phyloP scores from a whole-genome alignment of 2,329 filamentous ascomycete genomes.

The Penicillium sp. region DNA sequence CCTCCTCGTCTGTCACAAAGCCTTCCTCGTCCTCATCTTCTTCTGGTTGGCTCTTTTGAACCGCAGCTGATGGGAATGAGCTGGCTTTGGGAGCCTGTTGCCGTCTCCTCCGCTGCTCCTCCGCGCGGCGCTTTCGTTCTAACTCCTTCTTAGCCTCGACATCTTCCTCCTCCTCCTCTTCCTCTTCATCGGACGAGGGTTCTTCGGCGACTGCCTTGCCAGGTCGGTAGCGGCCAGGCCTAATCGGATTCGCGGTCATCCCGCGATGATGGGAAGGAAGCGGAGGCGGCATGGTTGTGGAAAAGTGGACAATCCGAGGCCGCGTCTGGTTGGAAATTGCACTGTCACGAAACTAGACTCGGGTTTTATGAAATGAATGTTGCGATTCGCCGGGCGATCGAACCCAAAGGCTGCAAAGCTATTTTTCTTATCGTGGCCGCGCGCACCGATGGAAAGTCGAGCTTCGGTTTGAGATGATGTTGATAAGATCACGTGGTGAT shows the following conservation, averaged over 20 bases:
- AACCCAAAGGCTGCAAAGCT: not conserved
- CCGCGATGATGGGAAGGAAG: constrained; percentile 46
- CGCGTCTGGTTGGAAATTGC: not conserved
- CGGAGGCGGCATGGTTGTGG: constrained; percentile 38
- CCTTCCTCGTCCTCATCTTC: constrained; percentile 49
- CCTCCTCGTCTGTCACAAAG: constrained; percentile 54
- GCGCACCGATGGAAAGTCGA: constrained; percentile 4
- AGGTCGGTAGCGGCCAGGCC: constrained; percentile 74
- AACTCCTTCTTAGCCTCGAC: constrained; percentile 55
- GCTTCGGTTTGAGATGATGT: constrained; percentile 38
- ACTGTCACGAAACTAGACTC: too few species aligned
- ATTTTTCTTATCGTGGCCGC: not conserved
- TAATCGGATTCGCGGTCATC: constrained; percentile 87
- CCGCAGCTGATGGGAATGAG: constrained; percentile 31
- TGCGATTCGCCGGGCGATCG: not conserved
- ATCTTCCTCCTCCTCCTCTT: constrained; percentile 51
- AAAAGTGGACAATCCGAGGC: not conserved
- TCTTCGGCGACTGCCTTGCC: constrained; percentile 62
- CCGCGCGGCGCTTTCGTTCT: constrained; percentile 32
- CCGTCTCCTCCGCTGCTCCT: constrained; percentile 34
- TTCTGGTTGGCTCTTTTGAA: constrained; percentile 26
- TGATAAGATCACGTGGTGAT: constrained; percentile 45
- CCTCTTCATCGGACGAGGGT: constrained; percentile 46
- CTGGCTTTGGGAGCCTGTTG: constrained; percentile 41
- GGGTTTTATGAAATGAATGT: too few species aligned